Base-by-base conservation (phyloP, 805 yeast genomes). In the Kuraishia cidri region DNA sequence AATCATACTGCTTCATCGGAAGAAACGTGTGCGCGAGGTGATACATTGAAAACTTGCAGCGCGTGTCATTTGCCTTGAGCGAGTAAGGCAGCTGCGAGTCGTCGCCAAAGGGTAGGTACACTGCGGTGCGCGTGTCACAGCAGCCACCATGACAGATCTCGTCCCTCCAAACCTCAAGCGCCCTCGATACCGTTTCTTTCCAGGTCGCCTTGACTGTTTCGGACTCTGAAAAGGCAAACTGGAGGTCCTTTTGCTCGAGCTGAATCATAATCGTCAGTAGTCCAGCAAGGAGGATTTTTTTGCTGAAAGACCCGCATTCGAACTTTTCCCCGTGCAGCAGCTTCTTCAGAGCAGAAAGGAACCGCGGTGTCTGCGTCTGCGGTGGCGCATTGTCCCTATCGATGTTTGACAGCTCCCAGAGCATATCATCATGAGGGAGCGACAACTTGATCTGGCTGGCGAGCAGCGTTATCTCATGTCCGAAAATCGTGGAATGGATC, bases 401-500 rank as follows among this genome's bases (percentile, higher is more conserved):
- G 13, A 22, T 14, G 24, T 19, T 31, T 7, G 15, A 19, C n/a
- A 18, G 27, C 21, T 31, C 33, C 33, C 33, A 31, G 13, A 31
- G 21, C 11, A 10, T 15, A 11, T 31, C 33, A 7, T 24, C 33
- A 24, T 27, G 24, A 9, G 33, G 33, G 13, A 31, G 42, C 3
- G 70, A 58, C 22, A 76, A 44, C 33, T 74, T 70, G 21, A 75
- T 61, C 41, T 75, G 80, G 39, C 70, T 74, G 11, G 71, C 55
- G 37, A 43, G 61, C 20, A 70, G 57, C 31, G 69, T 53, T 26
- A 69, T 55, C 28, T 78, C 66, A 50, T 84, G 90, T 3, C 88
- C 79, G 48, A 76, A 84, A 24, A 81, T 69, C 10, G 78, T 70
- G 20, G 84, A 79, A 56, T 83, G 88, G 3, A 75, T 64, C 1